A percentile compares a stretch with the other conserved stretches of the same genome.
Evolutionary conservation across 2,329 filamentous ascomycete species (phyloP).

Genomic region (Cadophora luteo-olivacea): DNA sequence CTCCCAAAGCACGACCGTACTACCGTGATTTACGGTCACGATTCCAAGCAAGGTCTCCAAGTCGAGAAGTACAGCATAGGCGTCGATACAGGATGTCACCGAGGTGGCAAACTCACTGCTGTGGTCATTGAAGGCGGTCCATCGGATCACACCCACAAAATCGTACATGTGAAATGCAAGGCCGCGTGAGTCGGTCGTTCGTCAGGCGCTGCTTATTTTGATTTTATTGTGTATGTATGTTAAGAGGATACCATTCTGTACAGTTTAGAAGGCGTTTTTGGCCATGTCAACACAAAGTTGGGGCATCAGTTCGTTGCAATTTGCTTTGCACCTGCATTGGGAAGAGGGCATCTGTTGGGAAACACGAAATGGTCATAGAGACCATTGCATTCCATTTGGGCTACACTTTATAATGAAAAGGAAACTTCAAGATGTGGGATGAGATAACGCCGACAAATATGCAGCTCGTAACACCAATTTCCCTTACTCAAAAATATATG

Average conservation of each 20-base stretch:
- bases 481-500: slow-evolving; percentile 25
- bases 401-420: not conserved
- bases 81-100: slow-evolving; percentile 83
- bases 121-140: slow-evolving; percentile 71
- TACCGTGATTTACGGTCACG: slow-evolving; percentile 88
- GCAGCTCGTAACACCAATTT: slow-evolving; percentile 27
- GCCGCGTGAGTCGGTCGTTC: not conserved
- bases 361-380: slow-evolving; percentile 12
- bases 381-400: slow-evolving; percentile 10
- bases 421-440: not conserved
- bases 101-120: slow-evolving; percentile 77
- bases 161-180: slow-evolving; percentile 43
- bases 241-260: slow-evolving; percentile 19
- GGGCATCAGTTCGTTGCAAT: not conserved
- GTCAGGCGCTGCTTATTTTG: not conserved
- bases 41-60: slow-evolving; percentile 74
- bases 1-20: slow-evolving; percentile 50
- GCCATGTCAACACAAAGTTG: not conserved
- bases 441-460: slow-evolving; percentile 26
- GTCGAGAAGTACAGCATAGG: slow-evolving; percentile 78
- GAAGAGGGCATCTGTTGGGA: not conserved
- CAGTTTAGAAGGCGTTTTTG: slow-evolving; percentile 14
- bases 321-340: slow-evolving; percentile 14
- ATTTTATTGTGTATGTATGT: not conserved
- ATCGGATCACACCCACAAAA: slow-evolving; percentile 41